Conservation (phyloP, 768 basidiomycete genomes). For the Russula sp. region DNA sequence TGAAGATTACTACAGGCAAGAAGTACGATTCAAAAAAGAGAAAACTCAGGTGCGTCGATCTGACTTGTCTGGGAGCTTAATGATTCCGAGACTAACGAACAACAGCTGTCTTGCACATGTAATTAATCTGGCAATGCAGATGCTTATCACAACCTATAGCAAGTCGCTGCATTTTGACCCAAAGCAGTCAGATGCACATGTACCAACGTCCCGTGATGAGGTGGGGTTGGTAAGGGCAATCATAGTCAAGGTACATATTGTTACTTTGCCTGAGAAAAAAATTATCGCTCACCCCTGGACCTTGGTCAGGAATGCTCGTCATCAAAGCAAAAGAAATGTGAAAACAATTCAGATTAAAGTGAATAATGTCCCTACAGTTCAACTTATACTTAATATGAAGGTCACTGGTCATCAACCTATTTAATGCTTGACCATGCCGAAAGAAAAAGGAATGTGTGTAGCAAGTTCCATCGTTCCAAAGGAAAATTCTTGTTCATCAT, state of each 20-base stretch:
- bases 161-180: neutral
- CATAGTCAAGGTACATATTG: conserved; percentile 34
- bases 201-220: neutral
- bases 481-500: neutral
- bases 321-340: conserved; percentile 1
- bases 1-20: neutral
- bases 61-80: too few species aligned
- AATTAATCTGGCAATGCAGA: neutral
- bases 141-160: neutral
- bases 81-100: neutral
- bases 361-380: neutral
- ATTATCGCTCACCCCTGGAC: too few species aligned
- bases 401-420: conserved; percentile 1
- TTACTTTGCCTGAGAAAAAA: too few species aligned
- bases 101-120: neutral
- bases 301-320: neutral
- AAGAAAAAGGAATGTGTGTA: neutral
- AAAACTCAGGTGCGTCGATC: neutral
- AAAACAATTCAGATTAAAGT: neutral
- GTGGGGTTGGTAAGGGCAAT: conserved; percentile 2
- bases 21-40: neutral
- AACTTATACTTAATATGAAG: neutral
- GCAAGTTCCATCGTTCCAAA: too few species aligned
- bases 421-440: neutral
- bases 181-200: neutral